phyloP scores from a whole-genome alignment of 2,329 filamentous ascomycete species.

The Colletotrichum falcatum region DNA sequence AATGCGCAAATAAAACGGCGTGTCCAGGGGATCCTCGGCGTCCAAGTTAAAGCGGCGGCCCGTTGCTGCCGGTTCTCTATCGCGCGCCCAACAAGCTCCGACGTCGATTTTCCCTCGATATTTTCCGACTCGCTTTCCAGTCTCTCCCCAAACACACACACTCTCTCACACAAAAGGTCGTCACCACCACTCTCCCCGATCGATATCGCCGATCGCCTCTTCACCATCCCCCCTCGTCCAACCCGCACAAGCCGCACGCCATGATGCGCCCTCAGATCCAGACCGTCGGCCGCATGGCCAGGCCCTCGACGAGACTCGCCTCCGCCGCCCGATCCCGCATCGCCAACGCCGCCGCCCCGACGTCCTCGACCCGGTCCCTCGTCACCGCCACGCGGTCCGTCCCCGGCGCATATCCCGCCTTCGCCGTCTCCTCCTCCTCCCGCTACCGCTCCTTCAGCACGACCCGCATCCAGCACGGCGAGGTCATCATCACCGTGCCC shows the following conservation, averaged over 20 bases:
- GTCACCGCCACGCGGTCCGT: slow-evolving; percentile 12
- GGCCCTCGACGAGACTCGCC: slow-evolving; percentile 29
- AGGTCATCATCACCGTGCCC: slow-evolving; percentile 45
- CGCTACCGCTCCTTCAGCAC: slow-evolving; percentile 37
- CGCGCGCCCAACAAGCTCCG: slow-evolving; percentile 22
- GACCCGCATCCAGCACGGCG: slow-evolving; percentile 39
- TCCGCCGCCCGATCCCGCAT: slow-evolving; percentile 21
- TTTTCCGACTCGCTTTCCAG: slow-evolving; percentile 13
- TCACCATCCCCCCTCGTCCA: background rate
- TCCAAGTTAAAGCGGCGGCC: slow-evolving; percentile 31
- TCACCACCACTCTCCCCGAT: background rate
- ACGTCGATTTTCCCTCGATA: slow-evolving; percentile 27
- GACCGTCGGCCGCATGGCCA: slow-evolving; percentile 34
- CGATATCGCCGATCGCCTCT: slow-evolving; percentile 12
- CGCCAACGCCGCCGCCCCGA: slow-evolving; percentile 29
- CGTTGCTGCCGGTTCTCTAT: no score
- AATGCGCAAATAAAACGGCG: background rate
- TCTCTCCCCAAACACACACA: background rate
- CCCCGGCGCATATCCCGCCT: slow-evolving; percentile 10
- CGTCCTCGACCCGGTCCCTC: slow-evolving; percentile 20
- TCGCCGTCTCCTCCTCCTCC: slow-evolving; percentile 16
- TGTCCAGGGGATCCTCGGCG: no score
- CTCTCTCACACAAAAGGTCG: no score
- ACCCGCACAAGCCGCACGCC: background rate
- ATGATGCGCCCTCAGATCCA: slow-evolving; percentile 40